Base-by-base conservation (phyloP, 2,329 filamentous ascomycete genomes). In the Sclerotiophoma versabilis region DNA sequence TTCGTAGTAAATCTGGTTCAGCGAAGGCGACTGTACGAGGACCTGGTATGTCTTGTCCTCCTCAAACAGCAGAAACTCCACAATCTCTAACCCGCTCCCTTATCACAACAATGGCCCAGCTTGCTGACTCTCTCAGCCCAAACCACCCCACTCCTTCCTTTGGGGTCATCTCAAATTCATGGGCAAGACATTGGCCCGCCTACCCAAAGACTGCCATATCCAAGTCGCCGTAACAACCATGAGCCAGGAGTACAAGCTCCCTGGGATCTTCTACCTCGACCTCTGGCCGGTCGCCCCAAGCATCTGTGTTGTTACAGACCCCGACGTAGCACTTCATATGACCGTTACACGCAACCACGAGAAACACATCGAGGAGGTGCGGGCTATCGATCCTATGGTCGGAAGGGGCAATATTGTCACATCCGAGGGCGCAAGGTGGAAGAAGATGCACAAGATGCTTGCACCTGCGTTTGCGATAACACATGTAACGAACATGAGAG, bases 221-320 rank as follows among this genome's bases (percentile, higher is more conserved):
- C 77, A 79, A 37, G 62, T 61, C 17, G 63, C 66, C 30, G 54
- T 72, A 17, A 68, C 71, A 1, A 68, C 71, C 11, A 63, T 80
- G 29, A 66, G 68, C 27, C 67, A 73, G 29, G 65, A 73, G 37
- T 73, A 74, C 54, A 60, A 73, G n/a, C 52, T 74, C 12, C 68
- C 68, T 1, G 61, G 68, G 7, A 57, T 75, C 22, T 80, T 77
- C 62, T 80, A 80, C 54, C 45, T 81, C 4, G 79, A 81, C 54
- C 50, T 77, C 2, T 81, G 78, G 78, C 79, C 79, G 0, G 33
- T 77, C 6, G 69, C 66, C 2, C 64, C 61, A 5, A 46, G 51
- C 14, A 60, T 67, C 11, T 29, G 69, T n/a, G 63, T 77, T 9
- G 69, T 79, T 2, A 69, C 71, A 17, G 71, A 77, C 46, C 70